Evolutionary conservation across 305 asterid species (phyloP).

Genomic region (Fraxinus nigra): DNA sequence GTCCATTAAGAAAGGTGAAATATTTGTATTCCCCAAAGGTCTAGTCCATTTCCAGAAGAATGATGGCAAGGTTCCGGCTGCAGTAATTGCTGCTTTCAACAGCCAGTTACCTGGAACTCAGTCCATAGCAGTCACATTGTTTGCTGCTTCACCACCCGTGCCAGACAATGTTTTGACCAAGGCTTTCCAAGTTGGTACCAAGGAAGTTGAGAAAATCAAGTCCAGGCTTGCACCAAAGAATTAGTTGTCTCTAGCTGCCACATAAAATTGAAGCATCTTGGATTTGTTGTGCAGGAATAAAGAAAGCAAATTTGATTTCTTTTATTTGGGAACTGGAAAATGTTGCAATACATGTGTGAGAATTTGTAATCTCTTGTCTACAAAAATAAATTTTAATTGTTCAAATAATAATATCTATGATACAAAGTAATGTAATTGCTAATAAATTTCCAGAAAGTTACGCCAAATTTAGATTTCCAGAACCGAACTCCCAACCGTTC

Average conservation of each 20-base stretch:
- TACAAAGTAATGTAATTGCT: background rate
- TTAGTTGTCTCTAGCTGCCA: background rate
- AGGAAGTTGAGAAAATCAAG: conserved; percentile 37
- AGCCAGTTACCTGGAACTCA: conserved; percentile 55
- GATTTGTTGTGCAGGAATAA: background rate
- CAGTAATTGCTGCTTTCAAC: conserved; percentile 48
- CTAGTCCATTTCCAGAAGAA: conserved; percentile 52
- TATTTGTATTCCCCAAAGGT: conserved; percentile 45
- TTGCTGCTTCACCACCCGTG: conserved; percentile 40
- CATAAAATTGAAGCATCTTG: background rate
- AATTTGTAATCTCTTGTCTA: background rate
- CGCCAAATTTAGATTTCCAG: too few species aligned
- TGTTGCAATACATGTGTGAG: background rate
- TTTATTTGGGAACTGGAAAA: background rate
- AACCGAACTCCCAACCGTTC: background rate
- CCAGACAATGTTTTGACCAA: conserved; percentile 41
- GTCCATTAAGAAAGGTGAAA: conserved; percentile 36
- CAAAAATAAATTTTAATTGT: background rate
- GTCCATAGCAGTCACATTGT: conserved; percentile 39
- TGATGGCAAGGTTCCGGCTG: conserved; percentile 29
- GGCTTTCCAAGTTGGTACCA: conserved; percentile 41
- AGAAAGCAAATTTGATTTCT: background rate
- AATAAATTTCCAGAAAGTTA: too few species aligned
- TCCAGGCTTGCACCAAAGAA: conserved; percentile 38
- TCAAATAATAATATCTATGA: background rate